phyloP scores from a whole-genome alignment of 495 filamentous ascomycete genomes.

The Physcia stellaris region DNA sequence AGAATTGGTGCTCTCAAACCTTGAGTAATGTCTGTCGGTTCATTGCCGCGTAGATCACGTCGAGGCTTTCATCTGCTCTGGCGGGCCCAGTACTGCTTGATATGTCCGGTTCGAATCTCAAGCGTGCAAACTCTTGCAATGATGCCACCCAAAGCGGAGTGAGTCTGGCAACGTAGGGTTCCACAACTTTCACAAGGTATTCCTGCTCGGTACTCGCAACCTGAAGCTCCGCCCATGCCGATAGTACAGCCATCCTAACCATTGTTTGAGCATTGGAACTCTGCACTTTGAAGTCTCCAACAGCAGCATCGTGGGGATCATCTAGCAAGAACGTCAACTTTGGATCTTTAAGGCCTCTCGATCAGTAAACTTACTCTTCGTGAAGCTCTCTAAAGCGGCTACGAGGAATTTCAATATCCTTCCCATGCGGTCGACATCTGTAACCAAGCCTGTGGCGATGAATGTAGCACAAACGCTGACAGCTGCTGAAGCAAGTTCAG shows the following conservation, averaged over 20 bases:
- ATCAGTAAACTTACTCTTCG: conserved; percentile 39
- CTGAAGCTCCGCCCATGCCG: conserved; percentile 98
- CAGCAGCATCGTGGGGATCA: conserved; percentile 64
- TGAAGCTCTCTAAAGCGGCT: conserved; percentile 83
- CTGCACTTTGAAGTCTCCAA: conserved; percentile 85
- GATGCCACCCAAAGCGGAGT: conserved; percentile 91
- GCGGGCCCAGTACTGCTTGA: conserved; percentile 68
- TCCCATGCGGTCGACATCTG: conserved; percentile 95
- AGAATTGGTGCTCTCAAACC: conserved; percentile 17
- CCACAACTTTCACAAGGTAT: conserved; percentile 77
- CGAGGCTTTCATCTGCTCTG: conserved; percentile 58
- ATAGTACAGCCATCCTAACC: conserved; percentile 93
- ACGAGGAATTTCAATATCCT: conserved; percentile 88
- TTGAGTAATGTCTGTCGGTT: conserved; percentile 85
- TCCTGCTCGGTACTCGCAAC: conserved; percentile 88
- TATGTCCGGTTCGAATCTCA: conserved; percentile 94
- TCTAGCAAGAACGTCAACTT: conserved; percentile 10
- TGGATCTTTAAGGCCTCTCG: neutral
- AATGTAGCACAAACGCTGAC: conserved; percentile 97
- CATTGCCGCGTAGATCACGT: conserved; percentile 83
- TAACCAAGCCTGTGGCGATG: conserved; percentile 93
- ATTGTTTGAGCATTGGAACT: conserved; percentile 96
- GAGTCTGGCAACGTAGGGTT: conserved; percentile 76
- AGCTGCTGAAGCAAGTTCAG: conserved; percentile 85
- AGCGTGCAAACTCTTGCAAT: conserved; percentile 79